Evolutionary conservation across 768 basidiomycete species (phyloP), one percentile per base, ranked within the genome.

Genomic region (Russula brevipes): DNA sequence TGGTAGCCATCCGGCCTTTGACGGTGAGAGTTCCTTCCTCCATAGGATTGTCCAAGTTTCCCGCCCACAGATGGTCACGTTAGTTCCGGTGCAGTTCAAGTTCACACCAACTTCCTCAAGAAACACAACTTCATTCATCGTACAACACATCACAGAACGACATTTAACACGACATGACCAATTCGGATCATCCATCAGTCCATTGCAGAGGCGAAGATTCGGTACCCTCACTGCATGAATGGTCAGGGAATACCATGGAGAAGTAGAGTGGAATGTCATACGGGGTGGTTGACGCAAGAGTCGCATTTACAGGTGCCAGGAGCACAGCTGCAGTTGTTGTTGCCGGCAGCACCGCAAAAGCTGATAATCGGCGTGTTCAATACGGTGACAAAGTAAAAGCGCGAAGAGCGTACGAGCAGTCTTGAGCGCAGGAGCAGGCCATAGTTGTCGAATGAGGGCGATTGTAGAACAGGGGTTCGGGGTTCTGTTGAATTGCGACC

Each of bases 241-340:
- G 14, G 11, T 53, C 30, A 31, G 51, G 44, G 42, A 33, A 35
- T 17, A 4, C 11, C 5, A 35, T 24, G 30, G 42, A 38, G 16
- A 31, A 51, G 24, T 16, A 9, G 19, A 19, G 35, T 8, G 12
- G 19, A 45, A 30, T 16, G 5, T 35, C 56, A 57, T 19, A 63
- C 61, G 31, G 41, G 16, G 62, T 64, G 57, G 47, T 64, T 64
- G 16, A 44, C n/a, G 19, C 65, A 66, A 54, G 2, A 33, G 30
- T 17, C 6, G 65, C 65, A 66, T 31, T 30, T n/a, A 44, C 65
- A 66, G 12, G 53, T 3, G 11, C 54, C 63, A 38, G 62, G 16
- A 17, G 57, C 4, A 41, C 65, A 66, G 16, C 9, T 3, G 62
- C 65, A 66, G 19, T 4, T 46, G 64, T 46, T 56, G 54, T 24